These are phyloP conservation scores for Chaetomiaceae sp. DNA, from an alignment of 2,329 filamentous ascomycete genomes.

Conservation along the genomic window DNA sequence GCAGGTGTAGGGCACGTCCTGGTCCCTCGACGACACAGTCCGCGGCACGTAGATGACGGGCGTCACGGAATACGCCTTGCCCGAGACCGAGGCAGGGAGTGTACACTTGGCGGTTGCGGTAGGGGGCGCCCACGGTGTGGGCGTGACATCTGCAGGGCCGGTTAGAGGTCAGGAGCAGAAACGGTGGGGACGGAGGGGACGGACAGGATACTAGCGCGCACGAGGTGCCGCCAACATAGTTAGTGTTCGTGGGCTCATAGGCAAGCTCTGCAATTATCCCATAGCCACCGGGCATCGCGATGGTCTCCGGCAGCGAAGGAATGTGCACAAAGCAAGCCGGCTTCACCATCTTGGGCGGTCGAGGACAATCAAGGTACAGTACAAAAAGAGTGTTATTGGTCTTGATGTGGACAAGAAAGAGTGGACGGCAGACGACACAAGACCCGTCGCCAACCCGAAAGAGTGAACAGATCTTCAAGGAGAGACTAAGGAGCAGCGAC, in stretches of 20 bases:
- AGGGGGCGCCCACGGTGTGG: not conserved
- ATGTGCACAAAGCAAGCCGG: slow-evolving; percentile 2
- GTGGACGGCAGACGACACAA: slow-evolving; percentile 5
- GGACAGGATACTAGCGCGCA: slow-evolving; percentile 1
- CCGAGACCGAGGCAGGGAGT: slow-evolving; percentile 5
- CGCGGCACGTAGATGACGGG: not conserved
- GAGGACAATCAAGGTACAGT: not conserved
- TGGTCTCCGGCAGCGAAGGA: slow-evolving; percentile 1
- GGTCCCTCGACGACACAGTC: not conserved
- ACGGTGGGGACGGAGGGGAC: not conserved
- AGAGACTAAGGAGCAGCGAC: not conserved
- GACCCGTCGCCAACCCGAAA: not conserved
- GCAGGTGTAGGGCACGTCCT: too few species aligned
- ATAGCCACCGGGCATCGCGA: not conserved
- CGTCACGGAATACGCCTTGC: slow-evolving; percentile 10
- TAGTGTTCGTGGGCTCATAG: slow-evolving; percentile 8
- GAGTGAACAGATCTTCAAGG: not conserved
- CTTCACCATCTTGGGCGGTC: slow-evolving; percentile 5
- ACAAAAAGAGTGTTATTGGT: not conserved
- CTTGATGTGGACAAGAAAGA: too few species aligned
- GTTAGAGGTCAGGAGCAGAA: not conserved
- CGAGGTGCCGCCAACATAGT: slow-evolving; percentile 7
- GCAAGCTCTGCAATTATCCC: not conserved
- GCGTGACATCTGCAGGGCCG: not conserved
- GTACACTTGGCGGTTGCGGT: not conserved